Base-by-base conservation (phyloP, 768 basidiomycete genomes). In the Termitomyces heimii region DNA sequence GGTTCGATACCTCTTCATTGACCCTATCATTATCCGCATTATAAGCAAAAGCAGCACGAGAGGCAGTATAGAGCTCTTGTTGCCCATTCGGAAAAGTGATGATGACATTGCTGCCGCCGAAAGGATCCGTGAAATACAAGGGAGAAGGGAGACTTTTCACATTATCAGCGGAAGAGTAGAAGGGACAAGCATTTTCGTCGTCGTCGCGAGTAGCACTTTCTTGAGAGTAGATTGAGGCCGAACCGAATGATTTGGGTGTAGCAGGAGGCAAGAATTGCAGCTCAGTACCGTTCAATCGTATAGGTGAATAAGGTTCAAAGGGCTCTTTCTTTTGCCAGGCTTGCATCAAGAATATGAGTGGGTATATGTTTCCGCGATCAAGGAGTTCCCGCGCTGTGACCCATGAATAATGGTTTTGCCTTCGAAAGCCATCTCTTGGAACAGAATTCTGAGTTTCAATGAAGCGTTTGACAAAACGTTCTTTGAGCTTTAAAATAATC, bases 401-500 rank as follows among this genome's bases (percentile, higher is more conserved):
- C 37, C 8, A 35, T 32, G 56, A 47, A 37, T 40, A 57, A 9
- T 45, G 14, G 22, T 52, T 56, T 29, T 51, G 47, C 29, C 55
- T 43, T 49, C 55, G 48, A 35, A 54, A 59, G 8, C 45, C 47
- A 35, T 57, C 58, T 35, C 50, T 44, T 2, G 44, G 50, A 44
- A 40, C 7, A 2, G 26, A 22, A 26, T 44, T 58, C 26, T 58
- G 49, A 6, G 44, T 26, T 26, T 57, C 34, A 35, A 57, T 24
- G 26, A 59, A 61, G 9, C 62, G 62, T 10, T 3, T 39, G 31
- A 63, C 58, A n/a, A 61, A 57, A 16, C 50, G 16, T 10, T 54
- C 50, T 55, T 63, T 63, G 2, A 59, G 29, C 62, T 63, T 37
- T 42, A 16, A 40, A 4, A 40, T 20, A n/a, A 42, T 47, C 37